Conservation (phyloP, 441 rosid species). For the Theobroma grandiflorum region DNA sequence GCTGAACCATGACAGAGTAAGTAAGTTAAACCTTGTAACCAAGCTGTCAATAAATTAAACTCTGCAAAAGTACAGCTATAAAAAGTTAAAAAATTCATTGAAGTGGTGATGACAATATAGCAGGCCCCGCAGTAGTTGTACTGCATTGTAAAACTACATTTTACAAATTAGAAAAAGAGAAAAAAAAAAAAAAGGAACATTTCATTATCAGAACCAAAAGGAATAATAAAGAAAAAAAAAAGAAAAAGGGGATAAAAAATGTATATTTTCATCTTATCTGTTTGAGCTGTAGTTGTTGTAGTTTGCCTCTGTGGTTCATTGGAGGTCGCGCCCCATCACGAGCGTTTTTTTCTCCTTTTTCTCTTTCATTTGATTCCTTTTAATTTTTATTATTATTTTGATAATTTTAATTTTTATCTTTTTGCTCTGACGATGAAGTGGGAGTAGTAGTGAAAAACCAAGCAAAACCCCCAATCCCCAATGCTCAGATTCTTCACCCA, state of each 20-base stretch:
- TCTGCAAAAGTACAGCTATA: neutral
- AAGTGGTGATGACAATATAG: constrained; percentile 8
- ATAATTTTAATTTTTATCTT: neutral
- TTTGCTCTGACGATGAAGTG: constrained; percentile 35
- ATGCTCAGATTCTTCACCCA: constrained; percentile 52
- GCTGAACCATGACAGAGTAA: neutral
- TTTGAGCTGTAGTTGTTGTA: constrained; percentile 42
- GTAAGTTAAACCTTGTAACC: constrained; percentile 15
- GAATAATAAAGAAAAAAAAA: neutral
- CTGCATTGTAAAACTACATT: neutral
- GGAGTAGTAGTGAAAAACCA: constrained; percentile 52
- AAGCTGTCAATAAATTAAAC: constrained; percentile 18
- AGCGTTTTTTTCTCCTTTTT: constrained; percentile 28
- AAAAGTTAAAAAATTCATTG: neutral
- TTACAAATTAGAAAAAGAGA: neutral
- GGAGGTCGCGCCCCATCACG: constrained; percentile 65
- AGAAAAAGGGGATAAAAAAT: neutral
- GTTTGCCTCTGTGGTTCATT: constrained; percentile 40
- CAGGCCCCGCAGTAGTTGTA: constrained; percentile 1
- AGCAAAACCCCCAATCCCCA: constrained; percentile 48
- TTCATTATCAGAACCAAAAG: neutral
- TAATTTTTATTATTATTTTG: neutral
- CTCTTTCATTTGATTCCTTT: neutral
- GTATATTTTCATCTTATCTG: constrained; percentile 43
- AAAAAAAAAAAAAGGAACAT: neutral